Evolutionary conservation across 805 yeast genomes (phyloP), one percentile per base, ranked within the genome.

Genomic region (Myxozyma lipomycoides): DNA sequence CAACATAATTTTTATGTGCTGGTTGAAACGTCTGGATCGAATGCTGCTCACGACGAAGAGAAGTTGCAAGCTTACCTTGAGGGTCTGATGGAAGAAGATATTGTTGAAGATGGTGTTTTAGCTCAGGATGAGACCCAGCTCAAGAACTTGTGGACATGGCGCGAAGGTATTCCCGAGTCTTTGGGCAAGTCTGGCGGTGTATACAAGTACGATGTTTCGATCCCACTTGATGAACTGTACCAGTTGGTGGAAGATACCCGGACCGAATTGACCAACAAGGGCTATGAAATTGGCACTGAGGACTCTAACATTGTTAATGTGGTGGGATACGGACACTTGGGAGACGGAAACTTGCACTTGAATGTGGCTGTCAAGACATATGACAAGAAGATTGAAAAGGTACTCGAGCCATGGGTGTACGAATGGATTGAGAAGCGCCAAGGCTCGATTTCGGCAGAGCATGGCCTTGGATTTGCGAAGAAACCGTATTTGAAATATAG

Each of bases 241-340:
- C 83, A 83, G 10, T 72, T 93, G 46, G 95, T 91, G 21, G 85
- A 81, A 42, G 95, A 84, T 4, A 82, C 83, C n/a, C 78, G 83
- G 59, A 79, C 69, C 40, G 78, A 78, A 61, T 73, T 93, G 56
- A 62, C 53, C 1, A 79, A 74, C 30, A 70, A 82, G 21, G 86
- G 84, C 47, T 79, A 76, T 42, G 79, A 81, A 30, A 84, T 78
- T 38, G 73, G 76, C 2, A 47, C 60, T 15, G 57, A 58, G 22
- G 64, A 56, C 6, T 41, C 62, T 10, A 77, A 76, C 66, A 97
- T 86, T 1, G 83, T 87, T 47, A 84, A 81, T 54, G 95, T 95
- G 9, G 82, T 91, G 59, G 98, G 98, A 0, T 93, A 91, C 64
- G 98, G 98, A n/a, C 98, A 93, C 65, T 78, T 93, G 62, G 98